Conservation (phyloP, 805 yeast species). For the Candida awuae region DNA sequence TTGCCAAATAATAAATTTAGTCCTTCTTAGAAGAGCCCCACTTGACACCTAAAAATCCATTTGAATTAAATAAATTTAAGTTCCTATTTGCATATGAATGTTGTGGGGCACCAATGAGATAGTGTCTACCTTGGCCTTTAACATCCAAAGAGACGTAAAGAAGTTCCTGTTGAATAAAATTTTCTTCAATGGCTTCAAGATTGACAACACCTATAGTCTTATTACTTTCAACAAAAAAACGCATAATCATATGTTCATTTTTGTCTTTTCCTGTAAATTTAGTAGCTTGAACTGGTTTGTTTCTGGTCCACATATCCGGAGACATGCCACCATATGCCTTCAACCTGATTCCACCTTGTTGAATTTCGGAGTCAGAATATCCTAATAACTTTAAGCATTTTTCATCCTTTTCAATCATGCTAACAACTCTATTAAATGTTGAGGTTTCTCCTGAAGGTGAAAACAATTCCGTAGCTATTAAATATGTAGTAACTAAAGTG, state of each 20-base stretch:
- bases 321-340: constrained; percentile 75
- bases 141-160: constrained; percentile 69
- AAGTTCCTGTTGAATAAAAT: constrained; percentile 59
- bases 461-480: constrained; percentile 70
- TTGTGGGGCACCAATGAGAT: constrained; percentile 55
- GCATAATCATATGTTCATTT: constrained; percentile 72
- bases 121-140: constrained; percentile 60
- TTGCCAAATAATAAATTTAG: constrained; percentile 6
- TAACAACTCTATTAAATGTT: constrained; percentile 80
- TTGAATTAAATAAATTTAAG: constrained; percentile 19
- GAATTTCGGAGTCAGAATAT: constrained; percentile 33
- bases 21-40: constrained; percentile 73
- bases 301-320: constrained; percentile 76
- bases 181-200: constrained; percentile 70
- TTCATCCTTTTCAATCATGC: constrained; percentile 61
- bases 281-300: constrained; percentile 73
- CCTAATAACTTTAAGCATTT: constrained; percentile 48
- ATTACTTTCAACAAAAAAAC: constrained; percentile 76
- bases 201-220: constrained; percentile 60
- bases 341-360: constrained; percentile 40
- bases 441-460: constrained; percentile 90
- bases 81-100: constrained; percentile 22
- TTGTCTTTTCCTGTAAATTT: constrained; percentile 62
- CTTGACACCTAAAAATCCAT: constrained; percentile 70
- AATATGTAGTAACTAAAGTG: constrained; percentile 60